phyloP scores from a whole-genome alignment of 768 basidiomycete species.

The Boletus reticuloceps region DNA sequence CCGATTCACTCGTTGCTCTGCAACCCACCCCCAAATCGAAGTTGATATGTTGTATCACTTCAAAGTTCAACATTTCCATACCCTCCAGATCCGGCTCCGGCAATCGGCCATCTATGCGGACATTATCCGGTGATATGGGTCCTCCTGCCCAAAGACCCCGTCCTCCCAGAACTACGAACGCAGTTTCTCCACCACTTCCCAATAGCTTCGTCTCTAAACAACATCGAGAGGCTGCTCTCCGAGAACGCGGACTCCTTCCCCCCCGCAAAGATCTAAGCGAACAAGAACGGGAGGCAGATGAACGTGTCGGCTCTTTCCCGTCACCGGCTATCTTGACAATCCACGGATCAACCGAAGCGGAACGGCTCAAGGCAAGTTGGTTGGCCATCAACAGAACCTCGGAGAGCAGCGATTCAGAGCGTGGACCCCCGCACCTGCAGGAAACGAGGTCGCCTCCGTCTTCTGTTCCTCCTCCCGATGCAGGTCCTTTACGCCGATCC shows the following conservation, averaged over 20 bases:
- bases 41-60: conserved; percentile 30
- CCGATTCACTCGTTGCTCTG: neutral
- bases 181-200: conserved; percentile 17
- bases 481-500: conserved; percentile 1
- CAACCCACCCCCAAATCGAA: conserved; percentile 10
- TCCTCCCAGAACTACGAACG: neutral
- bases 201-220: conserved; percentile 23
- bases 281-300: conserved; percentile 41
- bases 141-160: neutral
- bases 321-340: conserved; percentile 22
- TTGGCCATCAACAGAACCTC: conserved; percentile 37
- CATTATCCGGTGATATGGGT: conserved; percentile 1
- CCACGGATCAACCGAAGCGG: conserved; percentile 42
- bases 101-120: conserved; percentile 14
- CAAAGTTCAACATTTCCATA: conserved; percentile 25
- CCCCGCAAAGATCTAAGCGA: conserved; percentile 36
- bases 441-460: neutral
- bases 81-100: conserved; percentile 10
- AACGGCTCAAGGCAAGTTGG: conserved; percentile 55
- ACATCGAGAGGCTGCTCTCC: conserved; percentile 50
- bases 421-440: neutral
- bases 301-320: conserved; percentile 39
- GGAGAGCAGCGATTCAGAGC: conserved; percentile 27
- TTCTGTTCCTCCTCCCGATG: conserved; percentile 1
- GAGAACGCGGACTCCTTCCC: conserved; percentile 58